Base-by-base conservation (phyloP, 78 protist genomes). In the Trichosphaerium sp. region DNA sequence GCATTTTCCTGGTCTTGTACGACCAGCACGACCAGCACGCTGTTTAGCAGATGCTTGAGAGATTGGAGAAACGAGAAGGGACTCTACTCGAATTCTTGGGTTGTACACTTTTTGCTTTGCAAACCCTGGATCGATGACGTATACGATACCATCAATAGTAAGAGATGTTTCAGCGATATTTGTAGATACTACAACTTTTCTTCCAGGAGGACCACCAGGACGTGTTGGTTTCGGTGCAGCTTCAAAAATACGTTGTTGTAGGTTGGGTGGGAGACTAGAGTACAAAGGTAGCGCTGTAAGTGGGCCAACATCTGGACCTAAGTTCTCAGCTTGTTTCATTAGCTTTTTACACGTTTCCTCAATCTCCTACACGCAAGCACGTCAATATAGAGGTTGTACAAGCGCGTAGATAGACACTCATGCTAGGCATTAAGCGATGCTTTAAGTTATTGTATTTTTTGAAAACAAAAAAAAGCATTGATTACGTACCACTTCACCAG, bases 61-160 rank as follows among this genome's bases (percentile, higher is more conserved):
- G 58, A 97, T 97, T 6, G 99, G 96, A 0, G 97, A 68, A 28
- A 93, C 95, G 42, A 94, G 77, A 10, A 96, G 80, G 15, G 97
- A 92, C 73, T 95, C 99, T 35, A 94, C 97, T n/a, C 99, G 89
- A 14, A 89, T 70, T 21, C 98, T 63, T 15, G 99, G 98, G 78
- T 97, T 97, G 82, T 92, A 95, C 37, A 91, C 92, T 83, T 97
- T 95, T 62, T 95, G 98, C 81, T 97, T 96, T 15, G 89, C 41
- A 39, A 98, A 95, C 1, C 99, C 99, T 0, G 99, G 96, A 55
- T 98, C 99, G 32, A 98, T 82, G 38, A 98, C 99, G 39, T 76
- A 98, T n/a, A 96, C 99, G 32, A 98, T 83, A 29, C 99, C 99
- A 25, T 97, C 99, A 58, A 98, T 97, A n/a, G 99, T 98, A 49